Evolutionary conservation across 1,284 basidiomycete species (phyloP).

Genomic region (Leucoagaricus sp.): DNA sequence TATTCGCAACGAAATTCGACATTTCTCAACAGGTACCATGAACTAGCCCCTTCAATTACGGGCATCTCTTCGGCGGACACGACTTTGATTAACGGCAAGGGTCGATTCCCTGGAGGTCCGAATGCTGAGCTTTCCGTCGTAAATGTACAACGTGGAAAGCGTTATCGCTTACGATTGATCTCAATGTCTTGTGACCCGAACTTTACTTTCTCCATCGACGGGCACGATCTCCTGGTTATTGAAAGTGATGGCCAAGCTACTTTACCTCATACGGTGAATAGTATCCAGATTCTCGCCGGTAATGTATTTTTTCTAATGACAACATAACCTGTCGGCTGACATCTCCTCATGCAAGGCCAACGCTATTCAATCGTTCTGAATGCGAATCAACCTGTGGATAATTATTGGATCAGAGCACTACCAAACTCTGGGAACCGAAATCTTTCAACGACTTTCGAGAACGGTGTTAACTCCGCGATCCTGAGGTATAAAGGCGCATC

Average conservation of each 20-base stretch:
- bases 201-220: slow-evolving; percentile 42
- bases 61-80: neutral
- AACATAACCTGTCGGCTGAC: too few species aligned
- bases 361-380: slow-evolving; percentile 40
- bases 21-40: slow-evolving; percentile 6
- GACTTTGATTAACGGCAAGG: slow-evolving; percentile 7
- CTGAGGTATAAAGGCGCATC: slow-evolving; percentile 51
- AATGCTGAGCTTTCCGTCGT: slow-evolving; percentile 24
- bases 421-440: slow-evolving; percentile 31
- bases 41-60: slow-evolving; percentile 4
- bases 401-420: slow-evolving; percentile 49
- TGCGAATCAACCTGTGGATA: slow-evolving; percentile 38
- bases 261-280: slow-evolving; percentile 38
- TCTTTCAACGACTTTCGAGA: slow-evolving; percentile 27
- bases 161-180: slow-evolving; percentile 47
- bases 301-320: slow-evolving; percentile 40
- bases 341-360: slow-evolving; percentile 27
- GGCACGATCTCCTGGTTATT: slow-evolving; percentile 37
- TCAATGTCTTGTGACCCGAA: slow-evolving; percentile 42
- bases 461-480: slow-evolving; percentile 43
- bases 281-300: slow-evolving; percentile 28
- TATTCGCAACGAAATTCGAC: neutral
- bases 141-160: slow-evolving; percentile 26
- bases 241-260: slow-evolving; percentile 48
- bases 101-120: slow-evolving; percentile 3